Base-by-base conservation (phyloP, 495 filamentous ascomycete species). In the Neurospora intermedia region DNA sequence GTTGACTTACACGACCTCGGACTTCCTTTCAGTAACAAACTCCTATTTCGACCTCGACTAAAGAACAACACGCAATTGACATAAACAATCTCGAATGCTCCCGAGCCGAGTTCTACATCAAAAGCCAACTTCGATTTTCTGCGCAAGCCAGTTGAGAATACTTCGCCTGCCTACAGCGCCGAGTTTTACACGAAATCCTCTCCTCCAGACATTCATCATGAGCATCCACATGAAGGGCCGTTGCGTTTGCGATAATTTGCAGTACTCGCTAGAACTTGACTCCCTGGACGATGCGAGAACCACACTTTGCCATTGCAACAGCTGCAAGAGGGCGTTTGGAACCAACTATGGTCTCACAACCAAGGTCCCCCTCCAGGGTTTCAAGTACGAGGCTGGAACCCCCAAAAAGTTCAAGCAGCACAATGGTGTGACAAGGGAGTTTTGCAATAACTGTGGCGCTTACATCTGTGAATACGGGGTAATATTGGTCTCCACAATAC, bases 391-490 rank as follows among this genome's bases (percentile, higher is more conserved):
- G 11, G 66, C 38, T 6, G 75, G 75, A 35, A 69, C n/a, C 20
- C 75, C 77, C 0, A 79, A 75, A n/a, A 74, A 54, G 72, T 69
- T 75, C 74, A 76, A 40, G 71, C 79, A 80, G 43, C 69, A 78
- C 9, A 80, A 79, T 38, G 79, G 79, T 0, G 76, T 80, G 43
- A 77, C 69, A 62, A 70, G 91, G 9, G 89, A 91, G 76, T 92
- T 92, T 75, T 92, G 90, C 70, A 83, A 80, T 13, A 84, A 78
- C 3, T 91, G 90, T 74, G 90, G 90, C 1, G 87, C 86, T 62
- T 87, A 84, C 48, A 87, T 91, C 69, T 80, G 89, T 48, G 90
- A 92, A 74, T 91, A 89, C 75, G 89, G 88, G 42, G 89, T 90
- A 77, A 20, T 84, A 74, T 41, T 40, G 43, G 10, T 20, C 9